phyloP scores from a whole-genome alignment of 345 rosid genomes.

The thale cress (Arabidopsis thaliana) region DNA sequence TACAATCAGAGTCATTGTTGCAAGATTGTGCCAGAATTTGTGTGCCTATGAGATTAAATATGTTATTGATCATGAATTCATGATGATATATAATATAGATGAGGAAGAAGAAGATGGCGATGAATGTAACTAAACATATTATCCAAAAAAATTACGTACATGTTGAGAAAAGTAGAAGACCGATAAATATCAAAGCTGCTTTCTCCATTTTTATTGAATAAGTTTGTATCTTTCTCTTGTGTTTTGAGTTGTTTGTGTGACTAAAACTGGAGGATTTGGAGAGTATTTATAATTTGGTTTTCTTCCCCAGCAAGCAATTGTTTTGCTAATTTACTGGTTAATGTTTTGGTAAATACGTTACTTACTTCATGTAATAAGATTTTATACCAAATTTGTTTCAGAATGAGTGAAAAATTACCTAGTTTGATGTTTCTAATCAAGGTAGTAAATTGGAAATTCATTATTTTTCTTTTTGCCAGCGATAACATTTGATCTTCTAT shows the following conservation, averaged over 20 bases:
- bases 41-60: slow-evolving; percentile 1
- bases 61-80: background rate
- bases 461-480: too few species aligned
- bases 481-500: too few species aligned
- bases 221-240: background rate
- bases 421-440: too few species aligned
- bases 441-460: too few species aligned
- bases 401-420: background rate
- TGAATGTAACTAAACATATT: slow-evolving; percentile 15
- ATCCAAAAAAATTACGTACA: background rate
- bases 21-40: slow-evolving; percentile 20
- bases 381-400: background rate
- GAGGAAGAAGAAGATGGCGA: background rate
- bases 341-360: background rate
- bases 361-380: background rate
- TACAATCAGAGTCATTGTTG: background rate
- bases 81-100: background rate
- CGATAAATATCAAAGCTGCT: slow-evolving; percentile 20
- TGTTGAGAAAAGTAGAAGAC: slow-evolving; percentile 28
- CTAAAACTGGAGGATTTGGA: background rate
- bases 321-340: background rate
- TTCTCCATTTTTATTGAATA: slow-evolving; percentile 28
- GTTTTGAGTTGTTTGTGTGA: slow-evolving; percentile 14
- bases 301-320: background rate
- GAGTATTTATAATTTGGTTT: too few species aligned